phyloP scores from a whole-genome alignment of 257 asterid species.

The Capsicum rhomboideum region DNA sequence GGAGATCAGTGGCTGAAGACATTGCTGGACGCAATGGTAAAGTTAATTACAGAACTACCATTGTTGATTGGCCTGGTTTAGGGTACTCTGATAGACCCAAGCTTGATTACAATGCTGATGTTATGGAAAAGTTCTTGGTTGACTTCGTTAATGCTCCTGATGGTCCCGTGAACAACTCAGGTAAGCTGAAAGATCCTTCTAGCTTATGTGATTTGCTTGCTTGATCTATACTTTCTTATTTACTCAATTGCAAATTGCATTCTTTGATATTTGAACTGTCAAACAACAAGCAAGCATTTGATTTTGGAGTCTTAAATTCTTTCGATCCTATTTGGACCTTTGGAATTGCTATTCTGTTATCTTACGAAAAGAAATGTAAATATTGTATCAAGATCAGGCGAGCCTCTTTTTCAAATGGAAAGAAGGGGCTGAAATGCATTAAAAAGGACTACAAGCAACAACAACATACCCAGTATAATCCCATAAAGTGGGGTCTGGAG shows the following conservation, averaged over 20 bases:
- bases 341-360: not conserved
- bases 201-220: not conserved
- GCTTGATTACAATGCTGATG: constrained; percentile 72
- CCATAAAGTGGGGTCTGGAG: too few relatives aligned
- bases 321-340: not conserved
- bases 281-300: not conserved
- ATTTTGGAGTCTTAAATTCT: not conserved
- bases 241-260: not conserved
- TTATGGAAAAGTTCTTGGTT: constrained; percentile 82
- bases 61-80: constrained; percentile 97
- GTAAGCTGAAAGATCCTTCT: constrained; percentile 21
- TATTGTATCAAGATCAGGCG: not conserved
- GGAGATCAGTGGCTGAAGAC: constrained; percentile 82
- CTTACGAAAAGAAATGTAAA: not conserved
- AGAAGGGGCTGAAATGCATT: not conserved
- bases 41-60: constrained; percentile 54
- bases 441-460: too few relatives aligned
- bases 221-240: not conserved
- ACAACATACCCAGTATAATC: too few relatives aligned
- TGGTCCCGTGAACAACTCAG: constrained; percentile 51
- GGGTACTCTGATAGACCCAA: constrained; percentile 90
- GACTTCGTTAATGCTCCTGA: constrained; percentile 62
- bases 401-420: not conserved
- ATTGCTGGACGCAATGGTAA: constrained; percentile 39
- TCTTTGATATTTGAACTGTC: not conserved